Evolutionary conservation across 225 moss, liverwort and hornwort genomes (phyloP), one percentile per base, ranked within the genome.

Genomic region (Pseudoscleropodium purum): DNA sequence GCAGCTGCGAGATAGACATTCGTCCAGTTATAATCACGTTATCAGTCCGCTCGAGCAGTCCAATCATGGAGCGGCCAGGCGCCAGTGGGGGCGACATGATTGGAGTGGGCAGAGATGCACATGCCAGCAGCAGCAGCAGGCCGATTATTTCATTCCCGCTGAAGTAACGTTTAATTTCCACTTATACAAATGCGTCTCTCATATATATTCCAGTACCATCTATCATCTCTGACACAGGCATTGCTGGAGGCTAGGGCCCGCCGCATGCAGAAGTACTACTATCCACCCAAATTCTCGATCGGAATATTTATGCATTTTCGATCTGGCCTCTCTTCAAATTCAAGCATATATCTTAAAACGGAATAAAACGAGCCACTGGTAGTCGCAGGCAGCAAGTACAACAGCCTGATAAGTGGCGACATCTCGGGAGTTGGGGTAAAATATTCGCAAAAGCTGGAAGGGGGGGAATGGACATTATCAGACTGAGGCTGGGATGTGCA

Each of bases 81-180:
- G 83, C 61, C 92, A 92, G 90, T 90, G 84, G 90, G 79, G 89
- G 82, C 90, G 90, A 86, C 90, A 92, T 92, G 92, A 92, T 92
- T 92, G 92, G 89, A 92, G 89, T 86, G 86, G 80, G 86, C 92
- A 92, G 92, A 90, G 92, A 68, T 54, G 92, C 92, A 92, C 92
- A 92, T 92, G 92, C 90, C 88, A 82, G 92, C 73, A 72, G 86
- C 85, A 70, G 85, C 54, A 62, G 87, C 87, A 86, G 86, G 72
- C 88, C 86, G 83, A 88, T 90, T 89, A 83, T 90, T 88, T 90
- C 79, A 68, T 68, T 84, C 30, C 56, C 72, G 75, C 79, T 75
- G 39, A 65, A 18, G 59, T 36, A 69, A 78, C 79, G 79, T 66
- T 56, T 87, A 79, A 87, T 65, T 65, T 65, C 39, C 49, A n/a